Evolutionary conservation across 257 asterid species (phyloP), one percentile per base, ranked within the genome.

Genomic region (Solanum boliviense): DNA sequence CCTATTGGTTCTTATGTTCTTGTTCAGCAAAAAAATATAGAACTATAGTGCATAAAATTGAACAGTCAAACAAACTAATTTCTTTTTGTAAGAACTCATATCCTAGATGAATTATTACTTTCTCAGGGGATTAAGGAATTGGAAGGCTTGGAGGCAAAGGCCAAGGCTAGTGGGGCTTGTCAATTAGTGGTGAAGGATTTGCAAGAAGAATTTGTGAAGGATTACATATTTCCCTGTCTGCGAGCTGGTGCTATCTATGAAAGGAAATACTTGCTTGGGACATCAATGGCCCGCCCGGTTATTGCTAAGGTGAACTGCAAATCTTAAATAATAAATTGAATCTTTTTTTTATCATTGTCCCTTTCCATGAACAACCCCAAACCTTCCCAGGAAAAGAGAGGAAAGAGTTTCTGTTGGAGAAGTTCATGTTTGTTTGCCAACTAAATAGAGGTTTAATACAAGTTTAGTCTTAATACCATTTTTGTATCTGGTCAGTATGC

Each of bases 241-340:
- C 94, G 96, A 87, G 99, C 98, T 44, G 99, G 98, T 88, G 98
- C 99, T 65, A 87, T 95, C 90, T 97, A 95, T 90, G 98, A 97
- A 91, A 93, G 99, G 75, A 97, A 96, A 91, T 95, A 95, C 93
- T 91, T 97, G 91, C 98, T 97, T 32, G 98, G 98, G 75, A 97
- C 99, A 84, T 95, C 99, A 88, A 97, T 97, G 98, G 98, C 99
- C 88, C 98, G 98, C 62, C 99, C 98, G 4, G 98, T 95, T 82
- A 97, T 97, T 90, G 99, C 98, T 31, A 97, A 97, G 99, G 99
- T 97, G 90, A 89, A 84, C 39, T 81, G 41, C 31, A 58, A 39
- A 23, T 70, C 85, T 62, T 56, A 87, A 85, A 67, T 60, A 29
- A 27, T 25, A 21, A 75, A 32, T 86, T 48, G 41, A 46, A 29